Percentiles rank a stretch among this genome's conserved stretches.
These are phyloP conservation scores for Stipa capillata DNA, from an alignment of 176 grass and related monocot species.

Conservation along the genomic window DNA sequence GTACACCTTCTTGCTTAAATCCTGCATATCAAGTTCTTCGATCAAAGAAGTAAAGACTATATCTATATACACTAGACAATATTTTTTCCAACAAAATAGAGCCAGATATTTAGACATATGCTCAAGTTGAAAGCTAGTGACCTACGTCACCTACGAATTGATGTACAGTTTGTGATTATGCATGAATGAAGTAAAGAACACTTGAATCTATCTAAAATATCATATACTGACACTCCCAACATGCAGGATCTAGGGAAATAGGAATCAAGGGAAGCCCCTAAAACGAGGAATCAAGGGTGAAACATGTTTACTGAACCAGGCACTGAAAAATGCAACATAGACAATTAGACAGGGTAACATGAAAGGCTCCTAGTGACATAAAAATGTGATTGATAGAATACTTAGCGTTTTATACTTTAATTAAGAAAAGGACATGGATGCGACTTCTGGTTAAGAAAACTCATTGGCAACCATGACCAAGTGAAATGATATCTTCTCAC, in stretches of 20 bases:
- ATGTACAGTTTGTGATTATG: background rate
- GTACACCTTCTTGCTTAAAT: constrained; percentile 68
- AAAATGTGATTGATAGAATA: background rate
- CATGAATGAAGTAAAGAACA: background rate
- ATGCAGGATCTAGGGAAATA: background rate
- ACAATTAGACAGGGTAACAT: background rate
- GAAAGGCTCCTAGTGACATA: background rate
- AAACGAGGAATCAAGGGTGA: background rate
- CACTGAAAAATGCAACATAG: background rate
- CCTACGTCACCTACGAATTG: background rate
- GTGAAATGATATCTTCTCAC: background rate
- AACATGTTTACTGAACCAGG: background rate
- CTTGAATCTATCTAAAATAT: background rate
- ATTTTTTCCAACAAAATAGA: background rate
- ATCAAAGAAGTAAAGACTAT: background rate
- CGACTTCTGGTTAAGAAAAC: background rate
- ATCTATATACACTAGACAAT: background rate
- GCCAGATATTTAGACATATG: background rate
- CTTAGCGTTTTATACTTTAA: no score
- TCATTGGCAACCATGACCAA: background rate
- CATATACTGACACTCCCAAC: background rate
- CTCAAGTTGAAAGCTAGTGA: background rate
- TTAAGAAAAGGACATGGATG: background rate
- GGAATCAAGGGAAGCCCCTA: background rate
- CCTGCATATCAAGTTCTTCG: constrained; percentile 30